Conservation (phyloP, 2,329 filamentous ascomycete species). For the Colletotrichum euphorbiae region DNA sequence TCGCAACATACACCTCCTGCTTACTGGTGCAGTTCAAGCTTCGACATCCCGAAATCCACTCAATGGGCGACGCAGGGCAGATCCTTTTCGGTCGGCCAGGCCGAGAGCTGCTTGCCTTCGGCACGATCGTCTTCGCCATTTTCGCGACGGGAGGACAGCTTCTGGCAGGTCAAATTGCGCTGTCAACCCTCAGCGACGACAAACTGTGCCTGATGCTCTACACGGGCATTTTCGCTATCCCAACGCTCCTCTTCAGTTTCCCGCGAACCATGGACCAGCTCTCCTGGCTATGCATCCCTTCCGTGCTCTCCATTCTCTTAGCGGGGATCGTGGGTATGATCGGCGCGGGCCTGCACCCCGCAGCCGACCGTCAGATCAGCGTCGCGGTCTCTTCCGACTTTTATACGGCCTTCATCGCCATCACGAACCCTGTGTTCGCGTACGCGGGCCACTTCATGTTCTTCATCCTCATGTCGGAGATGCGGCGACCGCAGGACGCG, state of each 20-base stretch:
- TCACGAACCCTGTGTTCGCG: conserved; percentile 62
- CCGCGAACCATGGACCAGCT: conserved; percentile 63
- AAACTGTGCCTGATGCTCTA: conserved; percentile 62
- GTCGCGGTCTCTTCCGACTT: conserved; percentile 49
- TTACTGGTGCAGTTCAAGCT: conserved; percentile 62
- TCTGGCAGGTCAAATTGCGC: conserved; percentile 62
- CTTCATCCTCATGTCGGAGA: conserved; percentile 65
- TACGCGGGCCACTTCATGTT: conserved; percentile 67
- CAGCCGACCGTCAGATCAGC: conserved; percentile 51
- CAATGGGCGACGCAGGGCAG: conserved; percentile 62
- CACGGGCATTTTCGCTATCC: conserved; percentile 62
- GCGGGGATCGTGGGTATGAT: conserved; percentile 64
- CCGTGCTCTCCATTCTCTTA: conserved; percentile 59
- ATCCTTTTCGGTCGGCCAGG: conserved; percentile 65
- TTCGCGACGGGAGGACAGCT: conserved; percentile 63
- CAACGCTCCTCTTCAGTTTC: conserved; percentile 58
- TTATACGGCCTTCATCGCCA: conserved; percentile 49
- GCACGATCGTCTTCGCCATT: conserved; percentile 64
- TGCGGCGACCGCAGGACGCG: conserved; percentile 61
- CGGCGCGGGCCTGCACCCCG: conserved; percentile 58
- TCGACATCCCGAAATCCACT: conserved; percentile 61
- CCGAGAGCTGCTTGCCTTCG: conserved; percentile 60
- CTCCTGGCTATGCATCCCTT: conserved; percentile 58
- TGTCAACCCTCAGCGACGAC: conserved; percentile 57
- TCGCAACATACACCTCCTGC: conserved; percentile 61